Evolutionary conservation across 163 green algal species (phyloP).

Genomic region (Volvox carteri): DNA sequence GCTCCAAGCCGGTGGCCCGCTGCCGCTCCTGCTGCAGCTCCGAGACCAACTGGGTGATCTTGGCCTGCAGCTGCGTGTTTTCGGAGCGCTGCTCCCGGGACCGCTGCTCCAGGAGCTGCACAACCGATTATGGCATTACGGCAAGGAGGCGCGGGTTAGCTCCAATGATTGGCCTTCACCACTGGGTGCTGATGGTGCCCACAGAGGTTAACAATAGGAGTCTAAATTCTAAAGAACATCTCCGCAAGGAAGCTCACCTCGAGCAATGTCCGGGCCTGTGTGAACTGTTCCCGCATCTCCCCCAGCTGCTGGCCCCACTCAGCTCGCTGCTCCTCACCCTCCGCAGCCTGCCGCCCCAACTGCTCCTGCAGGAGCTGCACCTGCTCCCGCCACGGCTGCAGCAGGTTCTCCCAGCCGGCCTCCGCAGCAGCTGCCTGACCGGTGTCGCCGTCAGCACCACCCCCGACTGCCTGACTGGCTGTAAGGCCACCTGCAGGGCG

Average conservation of each 20-base stretch:
- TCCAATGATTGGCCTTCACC: not conserved
- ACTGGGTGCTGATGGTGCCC: too few species aligned
- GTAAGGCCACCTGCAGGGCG: not conserved
- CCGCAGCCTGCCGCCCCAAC: not conserved
- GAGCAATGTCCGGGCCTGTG: constrained; percentile 15
- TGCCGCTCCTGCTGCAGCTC: constrained; percentile 30
- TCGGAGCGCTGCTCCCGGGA: constrained; percentile 27
- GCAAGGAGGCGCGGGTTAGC: not conserved
- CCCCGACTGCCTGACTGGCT: not conserved
- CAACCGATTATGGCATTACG: not conserved
- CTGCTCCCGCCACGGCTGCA: constrained; percentile 43
- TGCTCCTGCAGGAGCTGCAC: constrained; percentile 31
- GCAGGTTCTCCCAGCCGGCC: constrained; percentile 36
- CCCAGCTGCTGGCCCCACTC: constrained; percentile 35
- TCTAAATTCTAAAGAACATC: too few species aligned
- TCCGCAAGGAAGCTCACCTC: too few species aligned
- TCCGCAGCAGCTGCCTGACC: not conserved
- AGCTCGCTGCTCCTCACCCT: constrained; percentile 19
- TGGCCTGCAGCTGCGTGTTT: constrained; percentile 18
- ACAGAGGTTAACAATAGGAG: too few species aligned
- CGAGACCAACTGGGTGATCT: not conserved
- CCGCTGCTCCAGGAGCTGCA: constrained; percentile 45
- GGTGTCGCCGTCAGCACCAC: not conserved
- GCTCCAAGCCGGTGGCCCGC: constrained; percentile 8
- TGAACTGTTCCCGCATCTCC: constrained; percentile 46